These are phyloP conservation scores for Cairneyella variabilis DNA, from an alignment of 495 filamentous ascomycete genomes.

Conservation along the genomic window DNA sequence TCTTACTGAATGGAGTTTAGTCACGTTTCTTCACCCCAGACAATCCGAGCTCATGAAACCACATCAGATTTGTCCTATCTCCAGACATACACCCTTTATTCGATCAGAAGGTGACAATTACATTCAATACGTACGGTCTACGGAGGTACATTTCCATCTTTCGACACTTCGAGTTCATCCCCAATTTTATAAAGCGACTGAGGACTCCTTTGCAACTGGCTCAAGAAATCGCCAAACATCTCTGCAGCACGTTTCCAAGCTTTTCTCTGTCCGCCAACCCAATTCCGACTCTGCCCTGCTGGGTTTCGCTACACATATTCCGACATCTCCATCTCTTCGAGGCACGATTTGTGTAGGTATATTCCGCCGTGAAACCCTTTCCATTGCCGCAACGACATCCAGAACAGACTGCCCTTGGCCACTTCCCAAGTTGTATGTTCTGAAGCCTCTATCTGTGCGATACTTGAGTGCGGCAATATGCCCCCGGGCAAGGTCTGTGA, in stretches of 20 bases:
- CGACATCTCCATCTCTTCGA: conserved; percentile 14
- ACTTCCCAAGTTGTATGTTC: conserved; percentile 17
- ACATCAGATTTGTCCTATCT: too few relatives aligned
- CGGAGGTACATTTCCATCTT: too few relatives aligned
- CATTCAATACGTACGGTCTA: too few relatives aligned
- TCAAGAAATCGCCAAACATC: conserved; percentile 17
- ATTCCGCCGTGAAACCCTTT: conserved; percentile 4
- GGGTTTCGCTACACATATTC: conserved; percentile 14
- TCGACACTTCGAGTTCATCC: too few relatives aligned
- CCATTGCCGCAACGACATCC: conserved; percentile 16
- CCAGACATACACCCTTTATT: too few relatives aligned
- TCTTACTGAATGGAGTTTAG: too few relatives aligned
- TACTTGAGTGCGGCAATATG: conserved; percentile 54
- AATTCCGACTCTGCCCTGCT: conserved; percentile 6
- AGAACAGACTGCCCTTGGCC: conserved; percentile 15
- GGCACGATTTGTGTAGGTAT: conserved; percentile 12
- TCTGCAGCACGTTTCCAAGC: conserved; percentile 10
- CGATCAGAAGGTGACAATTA: too few relatives aligned
- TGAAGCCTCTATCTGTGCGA: conserved; percentile 6
- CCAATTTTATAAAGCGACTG: too few relatives aligned
- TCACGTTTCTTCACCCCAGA: too few relatives aligned
- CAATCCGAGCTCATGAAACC: too few relatives aligned
- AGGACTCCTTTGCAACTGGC: conserved; percentile 6
- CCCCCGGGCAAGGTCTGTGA: conserved; percentile 60
- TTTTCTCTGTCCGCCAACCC: conserved; percentile 17